Evolutionary conservation across 2,329 filamentous ascomycete species (phyloP).

Genomic region (Scedosporium apiospermum): DNA sequence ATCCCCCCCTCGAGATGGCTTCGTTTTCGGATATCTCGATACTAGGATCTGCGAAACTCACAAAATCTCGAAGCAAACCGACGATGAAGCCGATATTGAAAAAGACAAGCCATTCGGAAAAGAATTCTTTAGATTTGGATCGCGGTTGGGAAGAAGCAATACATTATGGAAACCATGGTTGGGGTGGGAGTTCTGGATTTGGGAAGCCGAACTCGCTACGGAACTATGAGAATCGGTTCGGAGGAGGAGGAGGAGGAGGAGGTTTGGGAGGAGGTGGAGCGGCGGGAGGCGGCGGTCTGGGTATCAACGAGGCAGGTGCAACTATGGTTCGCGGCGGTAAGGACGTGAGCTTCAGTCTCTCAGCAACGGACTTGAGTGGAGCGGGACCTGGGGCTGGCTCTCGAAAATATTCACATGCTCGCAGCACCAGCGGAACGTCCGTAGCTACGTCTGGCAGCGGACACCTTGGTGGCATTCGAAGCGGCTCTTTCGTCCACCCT

Average conservation of each 20-base stretch:
- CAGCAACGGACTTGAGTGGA: slow-evolving; percentile 19
- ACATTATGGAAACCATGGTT: slow-evolving; percentile 23
- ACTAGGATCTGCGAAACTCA: slow-evolving; percentile 1
- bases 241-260: background rate
- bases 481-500: slow-evolving; percentile 49
- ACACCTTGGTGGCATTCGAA: slow-evolving; percentile 22
- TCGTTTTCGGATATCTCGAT: slow-evolving; percentile 2
- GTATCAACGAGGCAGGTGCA: slow-evolving; percentile 3
- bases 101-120: slow-evolving; percentile 46
- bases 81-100: slow-evolving; percentile 37
- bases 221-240: background rate
- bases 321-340: slow-evolving; percentile 18
- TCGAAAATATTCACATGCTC: slow-evolving; percentile 42
- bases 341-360: slow-evolving; percentile 39
- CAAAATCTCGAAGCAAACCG: slow-evolving; percentile 3
- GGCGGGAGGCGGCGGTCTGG: slow-evolving; percentile 8
- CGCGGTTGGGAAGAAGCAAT: slow-evolving; percentile 49
- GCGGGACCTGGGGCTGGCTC: slow-evolving; percentile 8
- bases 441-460: slow-evolving; percentile 44
- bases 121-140: slow-evolving; percentile 54
- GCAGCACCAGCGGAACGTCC: slow-evolving; percentile 49
- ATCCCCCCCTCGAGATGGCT: background rate
- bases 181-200: slow-evolving; percentile 15
- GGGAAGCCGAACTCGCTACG: background rate
- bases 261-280: background rate